Evolutionary conservation across 1,139 yeast species (phyloP), one percentile per base, ranked within the genome.

Genomic region (Spencermartinsiella ligniputridi): DNA sequence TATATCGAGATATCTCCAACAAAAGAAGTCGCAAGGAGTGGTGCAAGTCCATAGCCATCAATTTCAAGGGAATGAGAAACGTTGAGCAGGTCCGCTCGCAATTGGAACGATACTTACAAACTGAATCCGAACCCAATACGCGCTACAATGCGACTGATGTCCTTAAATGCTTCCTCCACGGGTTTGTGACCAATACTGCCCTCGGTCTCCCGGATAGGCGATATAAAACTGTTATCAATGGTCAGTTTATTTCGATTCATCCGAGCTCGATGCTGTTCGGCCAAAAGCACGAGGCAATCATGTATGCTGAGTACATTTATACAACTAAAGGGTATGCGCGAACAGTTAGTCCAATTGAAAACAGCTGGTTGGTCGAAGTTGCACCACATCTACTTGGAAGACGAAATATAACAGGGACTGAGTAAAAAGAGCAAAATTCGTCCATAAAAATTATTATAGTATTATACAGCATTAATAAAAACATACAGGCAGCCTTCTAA

Each of bases 121-220:
- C 22, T n/a, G 11, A 29, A 9, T 25, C 44, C 32, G 47, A 38
- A 18, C 43, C 48, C 13, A 37, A 45, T 8, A 43, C 43, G 3
- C n/a, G 18, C 11, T 30, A 18, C 17, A 82, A 82, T 52, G 74
- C 83, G 36, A 77, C 83, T 12, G 63, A 70, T 2, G 72, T 92
- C 3, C 68, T 92, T 44, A 86, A 86, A 60, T 59, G 68, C 43
- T 94, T 94, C 63, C 67, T 94, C 37, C 73, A 76, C 39, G 98
- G 99, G 0, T 92, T 76, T 57, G 75, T 87, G 24, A 75, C 83
- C 46, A 90, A 92, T 62, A 83, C 96, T 0, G 98, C 98, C 0
- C 79, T 92, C 16, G 95, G 97, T 4, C 79, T 87, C 80, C 96
- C 98, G 0, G 98, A 94, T 62, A 75, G 97, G 56, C 84, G 96